phyloP scores from a whole-genome alignment of 2,329 filamentous ascomycete species.

The Penicillium sp. region DNA sequence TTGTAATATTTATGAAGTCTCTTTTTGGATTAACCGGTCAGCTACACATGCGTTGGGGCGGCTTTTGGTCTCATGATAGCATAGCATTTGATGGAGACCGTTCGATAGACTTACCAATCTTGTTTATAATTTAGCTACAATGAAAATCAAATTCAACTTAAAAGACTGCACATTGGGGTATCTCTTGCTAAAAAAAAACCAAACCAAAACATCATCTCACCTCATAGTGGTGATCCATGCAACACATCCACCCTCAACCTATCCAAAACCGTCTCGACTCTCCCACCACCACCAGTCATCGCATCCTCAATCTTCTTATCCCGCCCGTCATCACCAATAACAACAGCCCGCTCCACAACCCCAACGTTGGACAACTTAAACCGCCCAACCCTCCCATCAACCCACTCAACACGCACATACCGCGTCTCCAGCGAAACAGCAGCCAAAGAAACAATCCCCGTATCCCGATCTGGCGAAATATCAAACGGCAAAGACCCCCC shows the following conservation, averaged over 20 bases:
- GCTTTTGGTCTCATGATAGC: slow-evolving; percentile 23
- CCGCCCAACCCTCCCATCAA: slow-evolving; percentile 44
- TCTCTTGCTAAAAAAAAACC: slow-evolving; percentile 3
- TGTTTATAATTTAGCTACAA: background rate
- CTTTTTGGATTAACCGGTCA: slow-evolving; percentile 6
- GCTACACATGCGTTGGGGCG: slow-evolving; percentile 22
- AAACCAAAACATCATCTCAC: background rate
- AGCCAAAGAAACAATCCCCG: slow-evolving; percentile 37
- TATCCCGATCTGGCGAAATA: slow-evolving; percentile 21
- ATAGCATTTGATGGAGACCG: slow-evolving; percentile 31
- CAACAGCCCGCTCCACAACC: slow-evolving; percentile 42
- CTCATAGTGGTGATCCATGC: background rate
- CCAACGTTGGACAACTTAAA: slow-evolving; percentile 44
- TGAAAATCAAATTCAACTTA: background rate
- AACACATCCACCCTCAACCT: slow-evolving; percentile 24
- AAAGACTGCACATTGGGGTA: slow-evolving; percentile 11
- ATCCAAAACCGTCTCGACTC: slow-evolving; percentile 36
- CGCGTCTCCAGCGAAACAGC: slow-evolving; percentile 40
- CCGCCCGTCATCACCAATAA: slow-evolving; percentile 41
- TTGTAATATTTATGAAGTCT: slow-evolving; percentile 20
- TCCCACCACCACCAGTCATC: slow-evolving; percentile 35
- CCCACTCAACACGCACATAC: slow-evolving; percentile 46
- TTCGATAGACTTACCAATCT: slow-evolving; percentile 19
- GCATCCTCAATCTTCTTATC: slow-evolving; percentile 38
- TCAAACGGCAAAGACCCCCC: slow-evolving; percentile 12